Conservation (phyloP, 2,329 filamentous ascomycete genomes). For the Epichloe uncinata region DNA sequence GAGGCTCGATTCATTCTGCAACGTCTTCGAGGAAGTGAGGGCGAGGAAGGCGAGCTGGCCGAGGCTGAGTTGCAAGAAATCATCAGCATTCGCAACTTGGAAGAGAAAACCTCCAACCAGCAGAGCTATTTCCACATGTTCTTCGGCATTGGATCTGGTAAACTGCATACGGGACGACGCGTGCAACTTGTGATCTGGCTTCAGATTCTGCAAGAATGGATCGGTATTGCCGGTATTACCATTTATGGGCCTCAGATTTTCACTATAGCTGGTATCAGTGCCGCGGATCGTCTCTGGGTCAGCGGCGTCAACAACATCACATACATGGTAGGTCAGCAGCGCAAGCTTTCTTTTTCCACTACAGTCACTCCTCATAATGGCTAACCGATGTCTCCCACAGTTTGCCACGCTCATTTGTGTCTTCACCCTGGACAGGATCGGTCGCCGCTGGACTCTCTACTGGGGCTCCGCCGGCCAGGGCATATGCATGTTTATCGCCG, state of each 20-base stretch:
- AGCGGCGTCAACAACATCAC: conserved; percentile 39
- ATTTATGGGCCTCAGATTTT: conserved; percentile 48
- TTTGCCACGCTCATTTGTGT: conserved; percentile 55
- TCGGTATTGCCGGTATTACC: conserved; percentile 56
- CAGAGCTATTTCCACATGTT: conserved; percentile 54
- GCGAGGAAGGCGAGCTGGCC: conserved; percentile 37
- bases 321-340: conserved; percentile 27
- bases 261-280: conserved; percentile 51
- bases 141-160: conserved; percentile 49
- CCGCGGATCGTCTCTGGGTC: conserved; percentile 49
- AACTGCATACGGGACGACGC: conserved; percentile 52
- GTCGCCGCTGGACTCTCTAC: conserved; percentile 54
- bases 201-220: conserved; percentile 58
- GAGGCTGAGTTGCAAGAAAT: conserved; percentile 58
- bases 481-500: conserved; percentile 54
- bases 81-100: conserved; percentile 45
- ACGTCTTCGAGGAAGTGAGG: conserved; percentile 46
- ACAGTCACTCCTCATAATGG: background rate
- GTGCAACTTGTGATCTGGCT: conserved; percentile 60
- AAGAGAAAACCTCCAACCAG: conserved; percentile 43
- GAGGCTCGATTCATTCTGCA: conserved; percentile 54
- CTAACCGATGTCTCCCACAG: background rate
- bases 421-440: conserved; percentile 56
- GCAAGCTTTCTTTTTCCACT: background rate
- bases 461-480: conserved; percentile 53